These are phyloP conservation scores for Zarea fungicola DNA, from an alignment of 2,329 filamentous ascomycete genomes.

Conservation along the genomic window DNA sequence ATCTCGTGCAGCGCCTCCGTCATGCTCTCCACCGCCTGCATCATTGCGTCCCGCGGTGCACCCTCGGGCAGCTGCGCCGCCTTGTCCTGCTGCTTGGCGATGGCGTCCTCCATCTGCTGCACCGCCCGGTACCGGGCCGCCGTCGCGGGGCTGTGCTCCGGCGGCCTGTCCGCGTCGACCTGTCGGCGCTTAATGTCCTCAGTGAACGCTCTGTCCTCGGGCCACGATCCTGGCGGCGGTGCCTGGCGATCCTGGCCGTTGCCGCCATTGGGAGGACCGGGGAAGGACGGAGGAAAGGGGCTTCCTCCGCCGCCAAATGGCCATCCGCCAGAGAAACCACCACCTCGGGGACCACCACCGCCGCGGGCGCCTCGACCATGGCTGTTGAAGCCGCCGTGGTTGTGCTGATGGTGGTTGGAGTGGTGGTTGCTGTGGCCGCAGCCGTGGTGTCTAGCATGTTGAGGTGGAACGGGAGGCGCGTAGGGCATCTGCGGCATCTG, in stretches of 20 bases:
- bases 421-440: not conserved
- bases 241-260: not conserved
- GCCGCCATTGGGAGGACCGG: not conserved
- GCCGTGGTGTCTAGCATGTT: no score
- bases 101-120: slow-evolving; percentile 27
- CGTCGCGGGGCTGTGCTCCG: slow-evolving; percentile 22
- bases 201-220: slow-evolving; percentile 24
- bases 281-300: slow-evolving; percentile 8
- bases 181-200: no score
- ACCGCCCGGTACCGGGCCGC: slow-evolving; percentile 32
- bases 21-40: slow-evolving; percentile 35
- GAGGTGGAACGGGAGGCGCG: not conserved
- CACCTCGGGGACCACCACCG: not conserved
- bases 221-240: slow-evolving; percentile 30
- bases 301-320: no score
- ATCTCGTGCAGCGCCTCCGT: slow-evolving; percentile 32
- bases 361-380: not conserved
- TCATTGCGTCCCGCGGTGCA: slow-evolving; percentile 20
- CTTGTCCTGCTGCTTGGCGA: slow-evolving; percentile 20
- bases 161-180: slow-evolving; percentile 13
- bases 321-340: slow-evolving; percentile 13
- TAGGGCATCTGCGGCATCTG: slow-evolving; percentile 3
- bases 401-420: slow-evolving; percentile 6
- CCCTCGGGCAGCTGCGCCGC: slow-evolving; percentile 24
- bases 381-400: slow-evolving; percentile 7